Evolutionary conservation across 2,329 filamentous ascomycete genomes (phyloP), one percentile per base, ranked within the genome.

Genomic region (Phialophora chinensis): DNA sequence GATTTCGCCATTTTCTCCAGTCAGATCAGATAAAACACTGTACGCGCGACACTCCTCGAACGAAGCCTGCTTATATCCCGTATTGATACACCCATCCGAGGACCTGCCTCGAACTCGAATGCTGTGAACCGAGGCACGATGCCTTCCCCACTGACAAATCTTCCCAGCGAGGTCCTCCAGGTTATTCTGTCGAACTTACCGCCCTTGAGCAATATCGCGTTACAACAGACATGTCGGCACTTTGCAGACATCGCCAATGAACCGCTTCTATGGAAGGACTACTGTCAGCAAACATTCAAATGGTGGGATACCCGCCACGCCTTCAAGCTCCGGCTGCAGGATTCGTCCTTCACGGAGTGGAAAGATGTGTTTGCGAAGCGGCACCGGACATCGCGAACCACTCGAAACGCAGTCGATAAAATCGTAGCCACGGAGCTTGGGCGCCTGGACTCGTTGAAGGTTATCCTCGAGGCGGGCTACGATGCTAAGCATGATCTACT

Each of bases 401-500:
- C 86, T 31, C 82, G 83, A 10, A 74, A 73, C 8, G 79, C 88
- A 7, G 80, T 98, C 64, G 83, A 93, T 69, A 84, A 81, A 33
- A 88, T 97, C 65, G 81, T 98, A 62, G 77, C 81, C n/a, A 88
- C 86, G 35, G 91, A 92, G 76, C 84, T 88, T 42, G 84, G 87
- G 62, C 88, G 93, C 23, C 84, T 92, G 64, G 83, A 84, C 63
- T 88, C 89, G 73, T 88, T 92, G 69, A 87, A 90, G 72, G 80
- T 84, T 59, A 90, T 98, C 68, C 88, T 91, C 61, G 80, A 83
- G 31, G 83, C 89, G 73, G 93, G 93, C 0, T 94, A 93, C 74
- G 93, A 98, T 80, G 91, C 90, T 54, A 97, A 97, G 77, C 93
- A 97, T 76, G 89, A 88, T 62, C 84, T 98, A 57, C 74, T 93